Evolutionary conservation across 805 yeast species (phyloP).

Genomic region (Lipomyces orientalis): DNA sequence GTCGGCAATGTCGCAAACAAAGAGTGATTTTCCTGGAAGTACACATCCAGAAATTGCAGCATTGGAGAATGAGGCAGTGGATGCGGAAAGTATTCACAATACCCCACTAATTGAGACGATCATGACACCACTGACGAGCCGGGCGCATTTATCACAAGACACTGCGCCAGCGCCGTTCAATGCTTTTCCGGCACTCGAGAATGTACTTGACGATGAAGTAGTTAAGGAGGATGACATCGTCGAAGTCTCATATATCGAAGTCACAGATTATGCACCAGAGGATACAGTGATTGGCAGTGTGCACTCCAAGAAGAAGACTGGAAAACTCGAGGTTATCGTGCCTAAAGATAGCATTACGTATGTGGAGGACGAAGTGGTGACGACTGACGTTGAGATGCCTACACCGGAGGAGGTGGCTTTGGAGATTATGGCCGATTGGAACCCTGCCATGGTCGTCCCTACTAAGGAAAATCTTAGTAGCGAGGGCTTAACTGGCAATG

Average conservation of each 20-base stretch:
- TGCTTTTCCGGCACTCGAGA: conserved; percentile 7
- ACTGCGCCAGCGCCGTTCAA: not conserved
- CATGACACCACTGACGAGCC: not conserved
- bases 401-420: not conserved
- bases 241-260: not conserved
- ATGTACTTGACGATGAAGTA: not conserved
- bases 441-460: not conserved
- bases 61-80: conserved; percentile 10
- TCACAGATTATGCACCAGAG: not conserved
- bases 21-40: not conserved
- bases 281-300: not conserved
- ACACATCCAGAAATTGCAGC: conserved; percentile 13
- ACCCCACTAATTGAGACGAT: conserved; percentile 20
- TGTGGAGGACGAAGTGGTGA: conserved; percentile 13
- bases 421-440: not conserved
- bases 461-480: not conserved
- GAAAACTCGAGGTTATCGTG: conserved; percentile 6
- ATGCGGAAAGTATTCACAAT: not conserved
- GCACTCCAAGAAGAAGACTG: not conserved
- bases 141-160: not conserved
- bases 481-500: not conserved
- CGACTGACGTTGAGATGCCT: not conserved
- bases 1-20: not conserved
- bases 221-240: not conserved
- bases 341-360: conserved; percentile 1